A percentile compares a stretch with the other conserved stretches of the same genome.
phyloP scores from a whole-genome alignment of 73 alveolate genomes.

The Symbiodinium pilosum region DNA sequence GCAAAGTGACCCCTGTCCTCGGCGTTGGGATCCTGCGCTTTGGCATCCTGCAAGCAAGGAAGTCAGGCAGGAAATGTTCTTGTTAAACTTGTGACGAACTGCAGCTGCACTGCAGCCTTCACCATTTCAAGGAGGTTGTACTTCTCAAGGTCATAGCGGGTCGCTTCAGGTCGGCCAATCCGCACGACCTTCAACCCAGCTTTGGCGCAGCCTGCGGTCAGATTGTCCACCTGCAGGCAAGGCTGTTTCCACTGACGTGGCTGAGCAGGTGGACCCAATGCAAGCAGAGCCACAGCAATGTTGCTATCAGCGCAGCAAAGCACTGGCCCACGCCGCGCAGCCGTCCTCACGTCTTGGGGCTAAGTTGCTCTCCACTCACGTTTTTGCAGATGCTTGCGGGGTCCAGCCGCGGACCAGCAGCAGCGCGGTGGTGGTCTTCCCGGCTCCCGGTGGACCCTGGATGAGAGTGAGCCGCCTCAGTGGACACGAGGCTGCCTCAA shows the following conservation, averaged over 20 bases:
- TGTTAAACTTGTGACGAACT: too few species aligned
- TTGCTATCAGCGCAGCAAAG: slow-evolving; percentile 83
- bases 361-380: too few species aligned
- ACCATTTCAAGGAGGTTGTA: slow-evolving; percentile 78
- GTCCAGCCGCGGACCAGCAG: slow-evolving; percentile 84
- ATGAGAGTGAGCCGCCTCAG: slow-evolving; percentile 56
- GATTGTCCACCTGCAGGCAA: slow-evolving; percentile 31
- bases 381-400: too few species aligned
- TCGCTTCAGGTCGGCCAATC: slow-evolving; percentile 69
- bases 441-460: slow-evolving; percentile 92
- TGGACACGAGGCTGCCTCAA: background rate
- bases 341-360: background rate
- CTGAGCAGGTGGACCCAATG: background rate
- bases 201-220: slow-evolving; percentile 85
- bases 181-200: slow-evolving; percentile 75
- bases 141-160: slow-evolving; percentile 81
- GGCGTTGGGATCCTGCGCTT: slow-evolving; percentile 51
- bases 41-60: slow-evolving; percentile 31
- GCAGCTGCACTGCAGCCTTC: background rate
- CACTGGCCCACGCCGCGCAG: slow-evolving; percentile 88
- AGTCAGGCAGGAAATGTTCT: too few species aligned
- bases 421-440: slow-evolving; percentile 84
- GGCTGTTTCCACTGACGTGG: background rate
- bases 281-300: slow-evolving; percentile 27
- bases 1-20: slow-evolving; percentile 49